phyloP scores from a whole-genome alignment of 75 land plant species.

The Pseudotsuga menziesii region DNA sequence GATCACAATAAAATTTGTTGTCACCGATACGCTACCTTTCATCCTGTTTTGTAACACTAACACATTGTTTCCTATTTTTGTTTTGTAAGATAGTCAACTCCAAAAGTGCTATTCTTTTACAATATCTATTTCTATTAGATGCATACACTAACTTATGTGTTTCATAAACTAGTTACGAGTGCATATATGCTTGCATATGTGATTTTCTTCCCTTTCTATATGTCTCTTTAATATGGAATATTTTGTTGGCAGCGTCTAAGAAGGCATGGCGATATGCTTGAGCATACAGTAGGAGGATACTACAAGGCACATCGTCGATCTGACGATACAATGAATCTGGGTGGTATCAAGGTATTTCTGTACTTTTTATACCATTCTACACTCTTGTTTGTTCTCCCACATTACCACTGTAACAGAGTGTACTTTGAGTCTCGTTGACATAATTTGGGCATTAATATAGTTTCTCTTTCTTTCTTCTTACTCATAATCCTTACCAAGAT shows the following conservation, averaged over 20 bases:
- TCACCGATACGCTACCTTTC: neutral
- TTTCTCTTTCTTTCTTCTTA: too few relatives aligned
- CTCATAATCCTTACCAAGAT: too few relatives aligned
- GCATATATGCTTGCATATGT: neutral
- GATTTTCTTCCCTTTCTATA: neutral
- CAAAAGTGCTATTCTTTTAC: too few relatives aligned
- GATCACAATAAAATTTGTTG: neutral
- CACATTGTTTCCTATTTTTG: neutral
- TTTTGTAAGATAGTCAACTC: neutral
- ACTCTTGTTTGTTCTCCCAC: too few relatives aligned
- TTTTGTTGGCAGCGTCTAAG: constrained; percentile 47
- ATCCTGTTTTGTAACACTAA: neutral
- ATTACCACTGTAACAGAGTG: too few relatives aligned
- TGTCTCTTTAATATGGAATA: neutral
- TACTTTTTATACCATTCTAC: too few relatives aligned
- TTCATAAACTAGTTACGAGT: neutral
- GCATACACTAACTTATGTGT: neutral
- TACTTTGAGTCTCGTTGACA: too few relatives aligned
- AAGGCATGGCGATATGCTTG: constrained; percentile 87
- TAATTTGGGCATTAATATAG: too few relatives aligned
- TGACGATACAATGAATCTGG: constrained; percentile 98
- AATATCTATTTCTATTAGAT: neutral
- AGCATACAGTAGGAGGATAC: constrained; percentile 64
- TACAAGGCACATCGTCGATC: constrained; percentile 71
- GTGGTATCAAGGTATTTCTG: constrained; percentile 76